Percentiles rank a stretch among this genome's conserved stretches.
phyloP scores from a whole-genome alignment of 1,139 yeast genomes.

The Diutina rugosa region DNA sequence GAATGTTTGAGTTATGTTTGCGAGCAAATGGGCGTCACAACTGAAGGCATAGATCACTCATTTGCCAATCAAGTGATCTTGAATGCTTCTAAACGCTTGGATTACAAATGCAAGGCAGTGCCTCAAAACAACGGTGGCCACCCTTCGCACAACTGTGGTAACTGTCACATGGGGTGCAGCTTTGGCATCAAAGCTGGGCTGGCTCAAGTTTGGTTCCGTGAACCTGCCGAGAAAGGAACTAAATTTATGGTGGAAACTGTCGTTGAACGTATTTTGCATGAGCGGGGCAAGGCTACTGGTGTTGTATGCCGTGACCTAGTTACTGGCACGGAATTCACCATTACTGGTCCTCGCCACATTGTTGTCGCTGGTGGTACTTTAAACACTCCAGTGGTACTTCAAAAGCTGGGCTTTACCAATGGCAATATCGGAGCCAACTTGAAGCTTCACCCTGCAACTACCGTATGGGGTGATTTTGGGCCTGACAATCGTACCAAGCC shows the following conservation, averaged over 20 bases:
- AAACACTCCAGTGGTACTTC: conserved; percentile 37
- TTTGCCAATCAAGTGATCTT: conserved; percentile 31
- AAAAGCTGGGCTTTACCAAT: conserved; percentile 40
- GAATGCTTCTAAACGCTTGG: conserved; percentile 35
- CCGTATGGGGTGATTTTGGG: conserved; percentile 19
- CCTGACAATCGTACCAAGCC: conserved; percentile 25
- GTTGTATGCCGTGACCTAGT: conserved; percentile 20
- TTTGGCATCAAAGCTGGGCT: conserved; percentile 46
- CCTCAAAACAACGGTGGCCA: conserved; percentile 42
- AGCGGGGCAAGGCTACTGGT: conserved; percentile 32
- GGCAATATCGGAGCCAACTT: conserved; percentile 41
- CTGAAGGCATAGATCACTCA: conserved; percentile 31
- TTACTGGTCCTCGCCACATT: conserved; percentile 34
- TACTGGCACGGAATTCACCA: conserved; percentile 19
- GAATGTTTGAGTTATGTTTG: conserved; percentile 35
- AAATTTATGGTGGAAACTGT: conserved; percentile 35
- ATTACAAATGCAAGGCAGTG: conserved; percentile 27
- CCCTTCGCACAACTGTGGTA: conserved; percentile 34
- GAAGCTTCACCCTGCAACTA: conserved; percentile 39
- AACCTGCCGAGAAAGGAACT: conserved; percentile 36
- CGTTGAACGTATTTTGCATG: conserved; percentile 28
- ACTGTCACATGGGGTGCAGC: conserved; percentile 41
- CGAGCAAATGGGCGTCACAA: conserved; percentile 35
- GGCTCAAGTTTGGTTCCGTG: conserved; percentile 37
- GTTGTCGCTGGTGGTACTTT: conserved; percentile 40